Percentiles rank a stretch among this genome's conserved stretches.
Conservation (phyloP, 768 basidiomycete genomes). For the Fomitopsis pulvina region DNA sequence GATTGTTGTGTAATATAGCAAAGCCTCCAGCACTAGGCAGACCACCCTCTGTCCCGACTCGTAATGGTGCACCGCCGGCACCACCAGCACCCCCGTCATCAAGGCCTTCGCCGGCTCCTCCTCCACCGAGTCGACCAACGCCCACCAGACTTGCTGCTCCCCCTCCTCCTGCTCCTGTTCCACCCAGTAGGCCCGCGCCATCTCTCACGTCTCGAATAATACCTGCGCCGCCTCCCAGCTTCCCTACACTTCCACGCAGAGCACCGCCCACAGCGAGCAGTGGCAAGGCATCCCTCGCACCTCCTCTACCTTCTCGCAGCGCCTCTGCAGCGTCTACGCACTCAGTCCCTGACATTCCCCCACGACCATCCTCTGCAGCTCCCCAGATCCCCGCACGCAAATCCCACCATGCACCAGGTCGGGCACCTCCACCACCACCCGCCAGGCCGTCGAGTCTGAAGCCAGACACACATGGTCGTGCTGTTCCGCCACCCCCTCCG, state of each 20-base stretch:
- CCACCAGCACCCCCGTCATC: slow-evolving; percentile 28
- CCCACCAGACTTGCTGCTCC: slow-evolving; percentile 25
- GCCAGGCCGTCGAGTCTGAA: slow-evolving; percentile 17
- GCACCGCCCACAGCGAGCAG: slow-evolving; percentile 23
- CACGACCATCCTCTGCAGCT: slow-evolving; percentile 16
- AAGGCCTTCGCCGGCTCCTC: slow-evolving; percentile 18
- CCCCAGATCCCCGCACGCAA: slow-evolving; percentile 15
- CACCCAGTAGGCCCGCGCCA: slow-evolving; percentile 16
- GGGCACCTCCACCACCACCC: slow-evolving; percentile 21
- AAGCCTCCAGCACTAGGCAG: slow-evolving; percentile 60
- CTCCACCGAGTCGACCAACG: slow-evolving; percentile 31
- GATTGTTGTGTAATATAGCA: slow-evolving; percentile 29
- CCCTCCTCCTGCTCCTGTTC: slow-evolving; percentile 21
- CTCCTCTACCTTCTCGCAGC: slow-evolving; percentile 16
- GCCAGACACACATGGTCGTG: slow-evolving; percentile 18
- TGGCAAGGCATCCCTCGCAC: slow-evolving; percentile 34
- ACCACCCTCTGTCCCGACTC: slow-evolving; percentile 58
- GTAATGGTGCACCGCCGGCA: slow-evolving; percentile 29
- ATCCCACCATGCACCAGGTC: slow-evolving; percentile 17
- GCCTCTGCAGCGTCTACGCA: slow-evolving; percentile 19
- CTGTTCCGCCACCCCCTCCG: slow-evolving; percentile 39
- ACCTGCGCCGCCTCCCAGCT: slow-evolving; percentile 28
- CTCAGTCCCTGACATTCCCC: slow-evolving; percentile 18
- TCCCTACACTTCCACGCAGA: slow-evolving; percentile 29
- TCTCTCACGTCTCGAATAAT: slow-evolving; percentile 28